Conservation (phyloP, 371 early-diverging fungal genomes). For the Rhizopus stolonifer region DNA sequence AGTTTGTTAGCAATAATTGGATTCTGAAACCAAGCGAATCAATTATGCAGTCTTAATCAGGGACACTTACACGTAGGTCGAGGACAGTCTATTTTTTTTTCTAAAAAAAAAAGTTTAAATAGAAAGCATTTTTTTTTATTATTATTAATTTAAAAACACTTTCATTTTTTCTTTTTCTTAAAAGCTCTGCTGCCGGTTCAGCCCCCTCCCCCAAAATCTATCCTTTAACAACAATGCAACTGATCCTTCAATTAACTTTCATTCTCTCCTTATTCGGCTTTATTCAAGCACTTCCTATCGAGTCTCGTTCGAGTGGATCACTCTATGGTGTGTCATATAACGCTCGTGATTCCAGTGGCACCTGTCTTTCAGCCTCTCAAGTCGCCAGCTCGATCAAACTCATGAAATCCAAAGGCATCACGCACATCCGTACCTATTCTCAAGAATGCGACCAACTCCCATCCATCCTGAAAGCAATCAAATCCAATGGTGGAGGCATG, state of each 20-base stretch:
- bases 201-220: background rate
- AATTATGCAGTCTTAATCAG: background rate
- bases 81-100: background rate
- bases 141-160: background rate
- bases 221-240: constrained; percentile 12
- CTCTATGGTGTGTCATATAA: constrained; percentile 31
- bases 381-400: constrained; percentile 21
- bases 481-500: constrained; percentile 31
- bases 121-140: background rate
- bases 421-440: constrained; percentile 44
- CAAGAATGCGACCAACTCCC: constrained; percentile 46
- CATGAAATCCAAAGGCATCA: constrained; percentile 36
- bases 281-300: constrained; percentile 29
- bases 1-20: background rate
- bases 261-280: constrained; percentile 19
- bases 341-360: constrained; percentile 32
- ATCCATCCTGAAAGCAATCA: constrained; percentile 35
- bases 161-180: background rate
- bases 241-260: constrained; percentile 14
- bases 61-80: background rate
- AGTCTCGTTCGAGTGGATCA: constrained; percentile 5
- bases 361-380: constrained; percentile 31
- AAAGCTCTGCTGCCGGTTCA: constrained; percentile 7
- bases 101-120: background rate
- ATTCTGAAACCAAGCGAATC: constrained; percentile 3